Conservation (phyloP, 2,329 filamentous ascomycete species). For the Ambrosiella cleistominuta region DNA sequence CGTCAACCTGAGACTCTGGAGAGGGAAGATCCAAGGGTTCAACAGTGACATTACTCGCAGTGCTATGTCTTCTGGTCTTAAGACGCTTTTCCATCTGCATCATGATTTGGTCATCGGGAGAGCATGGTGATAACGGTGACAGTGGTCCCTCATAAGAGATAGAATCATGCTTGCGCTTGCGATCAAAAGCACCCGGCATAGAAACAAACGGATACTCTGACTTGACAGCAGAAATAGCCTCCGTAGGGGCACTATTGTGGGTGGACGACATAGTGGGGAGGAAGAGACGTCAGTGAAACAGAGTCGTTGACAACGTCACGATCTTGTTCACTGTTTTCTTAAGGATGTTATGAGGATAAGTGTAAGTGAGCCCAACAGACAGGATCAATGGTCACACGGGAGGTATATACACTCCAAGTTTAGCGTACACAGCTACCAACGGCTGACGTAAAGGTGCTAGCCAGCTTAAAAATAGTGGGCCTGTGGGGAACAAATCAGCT, state of each 20-base stretch:
- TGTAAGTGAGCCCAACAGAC: not conserved
- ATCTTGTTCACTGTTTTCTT: not conserved
- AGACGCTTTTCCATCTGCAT: conserved; percentile 9
- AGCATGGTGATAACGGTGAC: conserved; percentile 10
- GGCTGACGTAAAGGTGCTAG: conserved; percentile 3
- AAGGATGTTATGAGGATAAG: not conserved
- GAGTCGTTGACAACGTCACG: not conserved
- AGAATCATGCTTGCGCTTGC: conserved; percentile 12
- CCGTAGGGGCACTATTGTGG: not conserved
- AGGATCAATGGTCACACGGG: not conserved
- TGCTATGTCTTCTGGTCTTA: conserved; percentile 6
- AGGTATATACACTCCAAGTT: not conserved
- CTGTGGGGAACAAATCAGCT: not conserved
- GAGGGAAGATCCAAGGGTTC: not conserved
- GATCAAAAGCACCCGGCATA: not conserved
- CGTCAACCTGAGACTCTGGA: not conserved
- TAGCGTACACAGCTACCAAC: not conserved
- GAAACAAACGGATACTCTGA: conserved; percentile 1
- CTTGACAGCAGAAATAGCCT: conserved; percentile 6
- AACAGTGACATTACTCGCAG: not conserved
- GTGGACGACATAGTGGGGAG: not conserved
- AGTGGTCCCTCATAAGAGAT: conserved; percentile 8
- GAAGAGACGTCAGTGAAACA: not conserved
- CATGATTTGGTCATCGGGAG: not conserved
- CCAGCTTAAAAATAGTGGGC: conserved; percentile 1